Base-by-base conservation (phyloP, 192 early-diverging fungal genomes). In the Rhizophagus sp. region DNA sequence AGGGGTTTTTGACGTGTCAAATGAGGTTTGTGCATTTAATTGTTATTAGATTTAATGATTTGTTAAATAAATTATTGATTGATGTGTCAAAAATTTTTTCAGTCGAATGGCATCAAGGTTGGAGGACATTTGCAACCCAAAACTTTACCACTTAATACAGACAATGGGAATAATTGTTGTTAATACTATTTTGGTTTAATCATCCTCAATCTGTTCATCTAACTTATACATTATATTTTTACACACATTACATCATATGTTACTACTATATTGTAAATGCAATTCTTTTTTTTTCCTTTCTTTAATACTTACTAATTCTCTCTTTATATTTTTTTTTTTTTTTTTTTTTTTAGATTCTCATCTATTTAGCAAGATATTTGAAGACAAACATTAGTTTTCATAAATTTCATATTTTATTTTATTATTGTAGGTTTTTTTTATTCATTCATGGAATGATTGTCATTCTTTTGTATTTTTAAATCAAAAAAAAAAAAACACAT, bases 1-100 rank as follows among this genome's bases (percentile, higher is more conserved):
- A 76, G 93, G 93, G 19, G 88, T 92, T 73, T 90, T 94, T 84
- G 92, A 93, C 64, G 88, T 93, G 27, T 87, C 87, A 65, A 92
- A 93, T 82, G 92, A 93, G 82, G 87, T 88, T 83, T 67, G 41
- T 66, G 49, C 1, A 6, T 65, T 30, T 75, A 34, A 76, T 25
- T 52, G 12, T 0, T 24, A 22, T 75, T 22, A 39, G 62, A 50
- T 39, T 61, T 41, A 24, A 36, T 49, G 39, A 8, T n/a, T 12
- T 77, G 12, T 41, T 41, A 41, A 76, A 39, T 24, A 41, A 24
- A 3, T 8, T 47, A 27, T 41, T 50, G 4, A 22, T 33, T 71
- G n/a, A 47, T 30, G 41, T 78, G n/a, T 52, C 17, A 25, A 36
- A 33, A 79, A 44, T 6, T 77, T 80, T 74, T 65, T 77, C 0